A percentile compares a stretch with the other conserved stretches of the same genome.
These are phyloP conservation scores for Platanus orientalis DNA, from an alignment of 164 flowering plant species.

Conservation along the genomic window DNA sequence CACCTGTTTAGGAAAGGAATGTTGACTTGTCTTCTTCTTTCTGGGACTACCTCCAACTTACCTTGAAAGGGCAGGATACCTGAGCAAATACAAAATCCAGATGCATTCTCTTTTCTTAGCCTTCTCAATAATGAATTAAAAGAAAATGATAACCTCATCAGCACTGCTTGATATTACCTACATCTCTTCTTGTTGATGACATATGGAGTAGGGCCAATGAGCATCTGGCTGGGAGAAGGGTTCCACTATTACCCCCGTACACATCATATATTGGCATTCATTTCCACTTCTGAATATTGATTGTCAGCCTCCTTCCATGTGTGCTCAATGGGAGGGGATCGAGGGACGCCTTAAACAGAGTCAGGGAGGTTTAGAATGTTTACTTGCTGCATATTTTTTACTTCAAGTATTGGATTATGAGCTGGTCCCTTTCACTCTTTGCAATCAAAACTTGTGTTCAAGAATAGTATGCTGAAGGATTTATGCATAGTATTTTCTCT, in stretches of 20 bases:
- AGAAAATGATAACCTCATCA: background rate
- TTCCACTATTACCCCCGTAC: background rate
- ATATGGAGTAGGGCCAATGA: background rate
- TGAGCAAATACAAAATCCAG: constrained; percentile 98
- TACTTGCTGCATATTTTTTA: background rate
- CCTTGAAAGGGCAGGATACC: constrained; percentile 82
- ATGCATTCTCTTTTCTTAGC: constrained; percentile 25
- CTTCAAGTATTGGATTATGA: background rate
- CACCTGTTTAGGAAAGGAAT: too few species aligned
- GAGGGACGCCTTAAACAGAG: background rate
- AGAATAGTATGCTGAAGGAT: too few species aligned
- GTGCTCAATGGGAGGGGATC: background rate
- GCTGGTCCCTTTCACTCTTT: background rate
- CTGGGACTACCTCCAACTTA: constrained; percentile 94
- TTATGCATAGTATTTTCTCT: too few species aligned
- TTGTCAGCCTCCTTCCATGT: background rate
- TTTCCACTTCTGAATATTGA: background rate
- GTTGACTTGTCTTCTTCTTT: constrained; percentile 84
- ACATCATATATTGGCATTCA: background rate
- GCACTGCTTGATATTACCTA: background rate
- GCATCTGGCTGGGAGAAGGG: background rate
- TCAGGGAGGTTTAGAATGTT: background rate
- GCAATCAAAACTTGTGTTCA: too few species aligned
- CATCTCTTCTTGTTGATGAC: background rate
- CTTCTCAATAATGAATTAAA: background rate